Evolutionary conservation across 2,329 filamentous ascomycete genomes (phyloP).

Genomic region (Colletotrichum filicis): DNA sequence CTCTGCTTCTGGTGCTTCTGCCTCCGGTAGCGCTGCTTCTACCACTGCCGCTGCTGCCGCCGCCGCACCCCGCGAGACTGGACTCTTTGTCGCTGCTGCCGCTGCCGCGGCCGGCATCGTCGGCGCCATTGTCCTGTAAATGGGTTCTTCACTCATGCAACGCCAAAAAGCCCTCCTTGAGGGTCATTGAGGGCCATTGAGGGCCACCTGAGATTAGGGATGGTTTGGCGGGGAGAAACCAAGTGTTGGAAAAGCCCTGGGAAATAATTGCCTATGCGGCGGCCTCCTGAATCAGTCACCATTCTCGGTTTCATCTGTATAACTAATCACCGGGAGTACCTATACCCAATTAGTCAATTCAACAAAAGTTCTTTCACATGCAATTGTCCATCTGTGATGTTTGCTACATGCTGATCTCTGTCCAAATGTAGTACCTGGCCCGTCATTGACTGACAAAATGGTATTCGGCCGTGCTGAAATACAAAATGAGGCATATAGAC

Average conservation of each 20-base stretch:
- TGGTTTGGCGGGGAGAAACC: background rate
- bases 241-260: background rate
- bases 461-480: too few relatives aligned
- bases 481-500: background rate
- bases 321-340: background rate
- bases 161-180: background rate
- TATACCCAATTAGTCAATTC: background rate
- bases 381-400: background rate
- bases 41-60: background rate
- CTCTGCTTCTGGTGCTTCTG: background rate
- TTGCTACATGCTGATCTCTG: background rate
- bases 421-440: background rate
- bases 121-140: constrained; percentile 24
- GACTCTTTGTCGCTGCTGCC: constrained; percentile 21
- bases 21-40: background rate
- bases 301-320: background rate
- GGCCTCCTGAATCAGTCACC: background rate
- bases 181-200: background rate
- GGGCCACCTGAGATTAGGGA: background rate
- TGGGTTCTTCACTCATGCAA: background rate
- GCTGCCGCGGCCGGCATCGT: constrained; percentile 22
- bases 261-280: background rate
- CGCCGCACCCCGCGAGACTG: constrained; percentile 29
- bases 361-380: background rate
- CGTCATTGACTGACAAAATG: background rate